phyloP scores from a whole-genome alignment of 2,329 filamentous ascomycete genomes.

The Drechslerella dactyloides region DNA sequence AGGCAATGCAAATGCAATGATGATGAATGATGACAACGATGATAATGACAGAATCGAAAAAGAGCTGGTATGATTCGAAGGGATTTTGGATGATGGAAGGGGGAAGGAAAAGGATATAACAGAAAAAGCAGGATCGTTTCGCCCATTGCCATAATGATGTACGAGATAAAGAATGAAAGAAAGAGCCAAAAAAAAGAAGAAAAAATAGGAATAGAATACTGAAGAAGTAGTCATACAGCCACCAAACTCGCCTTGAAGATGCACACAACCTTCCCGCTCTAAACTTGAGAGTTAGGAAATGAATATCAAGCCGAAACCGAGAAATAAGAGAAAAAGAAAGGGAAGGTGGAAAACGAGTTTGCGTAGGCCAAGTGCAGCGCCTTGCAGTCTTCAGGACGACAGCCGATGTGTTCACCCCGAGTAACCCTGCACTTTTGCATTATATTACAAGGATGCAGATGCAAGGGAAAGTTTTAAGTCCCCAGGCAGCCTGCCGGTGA shows the following conservation, averaged over 20 bases:
- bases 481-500: conserved; percentile 9
- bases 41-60: conserved; percentile 47
- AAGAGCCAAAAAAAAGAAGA: conserved; percentile 35
- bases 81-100: neutral
- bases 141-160: conserved; percentile 58
- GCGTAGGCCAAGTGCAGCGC: neutral
- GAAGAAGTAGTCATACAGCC: conserved; percentile 50
- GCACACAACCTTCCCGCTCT: conserved; percentile 51
- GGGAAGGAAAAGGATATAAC: conserved; percentile 26
- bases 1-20: conserved; percentile 36
- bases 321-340: conserved; percentile 25
- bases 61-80: conserved; percentile 22
- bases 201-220: conserved; percentile 53
- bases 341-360: conserved; percentile 14
- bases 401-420: neutral
- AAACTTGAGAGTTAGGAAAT: conserved; percentile 51
- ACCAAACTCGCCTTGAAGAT: conserved; percentile 51
- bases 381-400: neutral
- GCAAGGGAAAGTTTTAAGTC: conserved; percentile 5
- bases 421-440: conserved; percentile 22
- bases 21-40: conserved; percentile 4
- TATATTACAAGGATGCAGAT: conserved; percentile 42
- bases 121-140: conserved; percentile 55
- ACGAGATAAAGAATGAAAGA: conserved; percentile 52
- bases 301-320: conserved; percentile 45